Evolutionary conservation across 306 rosid genomes (phyloP).

Genomic region (Leucaena leucocephala): DNA sequence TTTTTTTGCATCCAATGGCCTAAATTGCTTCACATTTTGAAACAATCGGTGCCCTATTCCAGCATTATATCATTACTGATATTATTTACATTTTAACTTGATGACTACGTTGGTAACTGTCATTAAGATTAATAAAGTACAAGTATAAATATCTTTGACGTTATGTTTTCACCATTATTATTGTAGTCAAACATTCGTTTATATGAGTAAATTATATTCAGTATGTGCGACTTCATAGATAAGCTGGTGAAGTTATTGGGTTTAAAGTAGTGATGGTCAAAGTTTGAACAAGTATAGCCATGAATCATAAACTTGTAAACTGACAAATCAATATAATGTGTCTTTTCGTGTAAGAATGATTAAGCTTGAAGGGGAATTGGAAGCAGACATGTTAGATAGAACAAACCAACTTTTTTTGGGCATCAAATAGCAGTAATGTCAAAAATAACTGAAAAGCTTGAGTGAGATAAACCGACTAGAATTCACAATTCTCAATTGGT

Average conservation of each 20-base stretch:
- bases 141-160: slow-evolving; percentile 33
- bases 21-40: slow-evolving; percentile 37
- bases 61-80: neutral
- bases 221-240: neutral
- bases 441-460: neutral
- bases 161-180: slow-evolving; percentile 42
- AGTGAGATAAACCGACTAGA: slow-evolving; percentile 16
- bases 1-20: slow-evolving; percentile 48
- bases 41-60: slow-evolving; percentile 6
- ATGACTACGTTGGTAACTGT: slow-evolving; percentile 38
- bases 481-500: slow-evolving; percentile 3
- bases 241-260: slow-evolving; percentile 2
- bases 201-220: slow-evolving; percentile 16
- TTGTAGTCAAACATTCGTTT: slow-evolving; percentile 42
- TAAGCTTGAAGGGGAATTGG: neutral
- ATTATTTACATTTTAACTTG: slow-evolving; percentile 25
- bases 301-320: neutral
- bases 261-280: neutral
- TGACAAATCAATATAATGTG: slow-evolving; percentile 12
- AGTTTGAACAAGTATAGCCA: neutral
- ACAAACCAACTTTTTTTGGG: neutral
- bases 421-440: neutral
- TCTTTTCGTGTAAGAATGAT: neutral
- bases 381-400: neutral
- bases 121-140: slow-evolving; percentile 42